A percentile compares a stretch with the other conserved stretches of the same genome.
Conservation (phyloP, 2,329 filamentous ascomycete genomes). For the Calonectria naviculata region DNA sequence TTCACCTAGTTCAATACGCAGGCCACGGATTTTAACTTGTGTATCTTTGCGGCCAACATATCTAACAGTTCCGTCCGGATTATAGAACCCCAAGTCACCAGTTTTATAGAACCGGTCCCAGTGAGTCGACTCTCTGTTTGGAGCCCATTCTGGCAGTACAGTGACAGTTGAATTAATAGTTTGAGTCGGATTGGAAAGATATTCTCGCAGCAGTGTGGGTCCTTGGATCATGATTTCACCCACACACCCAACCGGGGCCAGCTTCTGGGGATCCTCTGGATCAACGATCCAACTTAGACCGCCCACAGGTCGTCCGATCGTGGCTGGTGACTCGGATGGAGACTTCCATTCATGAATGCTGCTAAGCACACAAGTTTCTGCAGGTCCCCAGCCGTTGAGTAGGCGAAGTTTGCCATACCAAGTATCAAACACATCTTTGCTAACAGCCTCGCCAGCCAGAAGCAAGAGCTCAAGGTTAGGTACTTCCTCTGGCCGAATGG, state of each 20-base stretch:
- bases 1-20: not conserved
- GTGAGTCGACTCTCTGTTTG: not conserved
- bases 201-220: not conserved
- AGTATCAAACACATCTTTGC: constrained; percentile 12
- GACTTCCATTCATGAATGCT: not conserved
- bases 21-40: not conserved
- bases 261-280: not conserved
- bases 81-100: not conserved
- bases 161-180: not conserved
- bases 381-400: constrained; percentile 30
- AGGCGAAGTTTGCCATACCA: constrained; percentile 29
- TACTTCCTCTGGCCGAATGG: not conserved
- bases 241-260: not conserved
- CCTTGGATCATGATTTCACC: constrained; percentile 38
- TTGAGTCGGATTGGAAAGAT: not conserved
- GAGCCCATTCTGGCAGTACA: not conserved
- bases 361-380: constrained; percentile 22
- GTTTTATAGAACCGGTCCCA: not conserved
- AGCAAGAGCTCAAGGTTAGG: constrained; percentile 12
- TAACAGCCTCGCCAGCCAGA: constrained; percentile 26
- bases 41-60: constrained; percentile 36
- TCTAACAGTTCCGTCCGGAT: not conserved
- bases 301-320: not conserved
- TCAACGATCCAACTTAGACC: not conserved
- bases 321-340: not conserved